These are phyloP conservation scores for Neofusicoccum parvum DNA, from an alignment of 2,329 filamentous ascomycete genomes.

Conservation along the genomic window DNA sequence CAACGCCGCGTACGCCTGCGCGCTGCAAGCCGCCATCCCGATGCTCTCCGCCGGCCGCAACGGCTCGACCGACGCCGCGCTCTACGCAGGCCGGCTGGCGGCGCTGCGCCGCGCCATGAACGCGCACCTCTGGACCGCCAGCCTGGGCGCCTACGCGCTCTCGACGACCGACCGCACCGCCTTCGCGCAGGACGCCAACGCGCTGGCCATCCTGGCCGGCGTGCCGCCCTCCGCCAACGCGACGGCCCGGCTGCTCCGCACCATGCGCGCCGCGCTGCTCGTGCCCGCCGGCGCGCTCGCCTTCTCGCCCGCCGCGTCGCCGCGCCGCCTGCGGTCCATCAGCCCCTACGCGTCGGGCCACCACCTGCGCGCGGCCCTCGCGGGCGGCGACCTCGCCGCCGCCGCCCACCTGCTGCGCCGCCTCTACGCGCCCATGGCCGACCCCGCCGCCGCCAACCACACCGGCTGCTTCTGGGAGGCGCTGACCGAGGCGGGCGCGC, in stretches of 20 bases:
- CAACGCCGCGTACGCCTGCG: conserved; percentile 37
- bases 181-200: conserved; percentile 25
- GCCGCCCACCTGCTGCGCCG: conserved; percentile 32
- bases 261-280: conserved; percentile 25
- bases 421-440: conserved; percentile 32
- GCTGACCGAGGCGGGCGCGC: conserved; percentile 25
- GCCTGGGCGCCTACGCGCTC: conserved; percentile 31
- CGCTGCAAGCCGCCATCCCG: conserved; percentile 31
- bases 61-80: too few species aligned
- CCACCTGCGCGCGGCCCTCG: conserved; percentile 29
- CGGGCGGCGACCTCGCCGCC: too few species aligned
- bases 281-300: conserved; percentile 27
- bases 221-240: conserved; percentile 22
- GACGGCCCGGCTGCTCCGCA: conserved; percentile 11
- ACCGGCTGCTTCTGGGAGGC: conserved; percentile 38
- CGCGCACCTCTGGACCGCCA: conserved; percentile 28
- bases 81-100: neutral
- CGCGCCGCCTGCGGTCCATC: conserved; percentile 21
- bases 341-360: conserved; percentile 36
- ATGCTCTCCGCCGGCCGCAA: conserved; percentile 22
- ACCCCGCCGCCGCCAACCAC: conserved; percentile 29
- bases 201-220: conserved; percentile 36
- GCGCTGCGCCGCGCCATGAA: conserved; percentile 26
- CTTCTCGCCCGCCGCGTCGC: conserved; percentile 22
- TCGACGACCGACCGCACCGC: conserved; percentile 19